Conservation (phyloP, 805 yeast species). For the Wickerhamomyces xylosicus region DNA sequence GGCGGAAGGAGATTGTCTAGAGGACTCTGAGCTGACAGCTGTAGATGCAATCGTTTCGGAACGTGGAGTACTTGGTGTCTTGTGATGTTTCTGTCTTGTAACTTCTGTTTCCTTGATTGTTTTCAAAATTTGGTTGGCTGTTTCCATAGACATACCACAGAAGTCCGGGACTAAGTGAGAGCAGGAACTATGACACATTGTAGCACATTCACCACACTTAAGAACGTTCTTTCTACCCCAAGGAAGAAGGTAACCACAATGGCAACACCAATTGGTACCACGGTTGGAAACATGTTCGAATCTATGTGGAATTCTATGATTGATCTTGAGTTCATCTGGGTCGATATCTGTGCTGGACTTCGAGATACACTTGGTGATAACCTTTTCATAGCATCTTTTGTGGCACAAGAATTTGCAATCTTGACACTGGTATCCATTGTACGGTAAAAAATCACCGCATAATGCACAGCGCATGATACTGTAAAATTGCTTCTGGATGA, state of each 20-base stretch:
- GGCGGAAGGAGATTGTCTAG: neutral
- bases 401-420: slow-evolving; percentile 77
- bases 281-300: slow-evolving; percentile 87
- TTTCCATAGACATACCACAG: slow-evolving; percentile 98
- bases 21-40: slow-evolving; percentile 4
- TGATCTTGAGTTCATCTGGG: slow-evolving; percentile 70
- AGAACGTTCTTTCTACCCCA: slow-evolving; percentile 91
- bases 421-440: slow-evolving; percentile 80
- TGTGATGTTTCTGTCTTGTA: slow-evolving; percentile 17
- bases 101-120: slow-evolving; percentile 71
- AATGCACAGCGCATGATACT: slow-evolving; percentile 95
- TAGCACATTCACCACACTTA: slow-evolving; percentile 88
- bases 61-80: slow-evolving; percentile 10
- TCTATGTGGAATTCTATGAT: slow-evolving; percentile 95
- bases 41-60: slow-evolving; percentile 8
- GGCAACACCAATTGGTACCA: slow-evolving; percentile 99
- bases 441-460: slow-evolving; percentile 89
- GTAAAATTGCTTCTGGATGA: slow-evolving; percentile 90
- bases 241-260: slow-evolving; percentile 93
- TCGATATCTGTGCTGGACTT: slow-evolving; percentile 61
- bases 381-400: slow-evolving; percentile 70
- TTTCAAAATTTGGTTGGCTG: slow-evolving; percentile 79
- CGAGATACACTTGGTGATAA: slow-evolving; percentile 76
- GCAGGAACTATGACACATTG: slow-evolving; percentile 90
- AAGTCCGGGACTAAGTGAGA: slow-evolving; percentile 94